Conservation (phyloP, 306 rosid species). For the Echinosophora koreensis region DNA sequence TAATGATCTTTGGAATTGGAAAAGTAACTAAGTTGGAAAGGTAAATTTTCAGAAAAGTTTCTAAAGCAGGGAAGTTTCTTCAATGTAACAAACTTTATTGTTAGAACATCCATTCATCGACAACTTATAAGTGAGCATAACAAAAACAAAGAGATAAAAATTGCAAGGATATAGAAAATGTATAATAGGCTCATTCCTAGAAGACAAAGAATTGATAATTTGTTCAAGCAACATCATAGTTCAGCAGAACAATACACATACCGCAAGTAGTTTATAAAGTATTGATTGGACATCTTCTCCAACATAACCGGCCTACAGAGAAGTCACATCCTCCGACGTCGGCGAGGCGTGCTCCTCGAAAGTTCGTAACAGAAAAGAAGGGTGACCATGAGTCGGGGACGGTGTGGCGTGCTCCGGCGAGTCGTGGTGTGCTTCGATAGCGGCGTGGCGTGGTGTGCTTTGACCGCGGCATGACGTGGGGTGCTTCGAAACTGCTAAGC, state of each 20-base stretch:
- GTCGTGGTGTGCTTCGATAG: too few relatives aligned
- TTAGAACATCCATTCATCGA: not conserved
- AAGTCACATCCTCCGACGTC: too few relatives aligned
- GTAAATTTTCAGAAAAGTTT: not conserved
- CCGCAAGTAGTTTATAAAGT: conserved; percentile 86
- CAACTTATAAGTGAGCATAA: not conserved
- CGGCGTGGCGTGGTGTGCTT: too few relatives aligned
- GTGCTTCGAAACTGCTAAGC: too few relatives aligned
- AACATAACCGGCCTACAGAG: conserved; percentile 98
- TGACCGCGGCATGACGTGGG: too few relatives aligned
- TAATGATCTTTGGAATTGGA: too few relatives aligned
- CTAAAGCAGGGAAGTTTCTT: conserved; percentile 30
- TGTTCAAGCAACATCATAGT: conserved; percentile 41
- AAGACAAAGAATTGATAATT: conserved; percentile 13
- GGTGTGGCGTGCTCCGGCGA: too few relatives aligned
- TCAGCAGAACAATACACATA: conserved; percentile 52
- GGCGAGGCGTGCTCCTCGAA: too few relatives aligned
- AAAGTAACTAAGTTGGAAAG: too few relatives aligned
- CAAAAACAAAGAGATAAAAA: not conserved
- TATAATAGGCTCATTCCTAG: not conserved
- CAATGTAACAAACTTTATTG: conserved; percentile 33
- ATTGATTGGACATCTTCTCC: conserved; percentile 98
- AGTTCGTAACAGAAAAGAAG: too few relatives aligned
- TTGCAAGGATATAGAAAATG: conserved; percentile 15
- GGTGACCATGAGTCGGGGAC: too few relatives aligned